These are phyloP conservation scores for Calonectria hongkongensis DNA, from an alignment of 2,329 filamentous ascomycete species.

Conservation along the genomic window DNA sequence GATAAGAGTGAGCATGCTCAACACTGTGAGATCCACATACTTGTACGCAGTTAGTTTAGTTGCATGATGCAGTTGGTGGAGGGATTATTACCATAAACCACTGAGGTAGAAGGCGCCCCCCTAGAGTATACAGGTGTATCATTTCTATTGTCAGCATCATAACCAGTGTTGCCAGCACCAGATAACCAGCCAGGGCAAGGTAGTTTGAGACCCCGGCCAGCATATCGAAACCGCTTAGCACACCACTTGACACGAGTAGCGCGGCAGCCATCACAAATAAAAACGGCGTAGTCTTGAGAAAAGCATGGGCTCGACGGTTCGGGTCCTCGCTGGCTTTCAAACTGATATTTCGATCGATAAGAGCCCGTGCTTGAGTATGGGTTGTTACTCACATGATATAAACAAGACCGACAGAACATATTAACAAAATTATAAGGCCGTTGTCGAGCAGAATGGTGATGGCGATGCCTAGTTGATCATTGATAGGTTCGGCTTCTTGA, in stretches of 20 bases:
- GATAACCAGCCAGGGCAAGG: neutral
- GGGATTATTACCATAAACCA: slow-evolving; percentile 14
- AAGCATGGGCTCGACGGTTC: neutral
- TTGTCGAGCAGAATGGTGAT: neutral
- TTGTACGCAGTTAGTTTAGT: neutral
- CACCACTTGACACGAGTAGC: neutral
- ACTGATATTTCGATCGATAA: neutral
- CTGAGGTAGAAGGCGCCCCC: neutral
- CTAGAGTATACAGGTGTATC: neutral
- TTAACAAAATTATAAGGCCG: neutral
- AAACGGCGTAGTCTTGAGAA: neutral
- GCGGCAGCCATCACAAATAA: neutral
- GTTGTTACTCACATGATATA: slow-evolving; percentile 8
- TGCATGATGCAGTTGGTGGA: neutral
- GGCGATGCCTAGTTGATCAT: neutral
- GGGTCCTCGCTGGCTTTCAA: slow-evolving; percentile 13
- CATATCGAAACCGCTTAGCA: neutral
- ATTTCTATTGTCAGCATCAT: neutral
- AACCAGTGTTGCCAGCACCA: neutral
- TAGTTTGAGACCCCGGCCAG: neutral
- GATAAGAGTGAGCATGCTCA: slow-evolving; percentile 4
- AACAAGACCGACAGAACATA: neutral
- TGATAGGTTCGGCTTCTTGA: neutral
- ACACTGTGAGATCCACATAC: slow-evolving; percentile 10
- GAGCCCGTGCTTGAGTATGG: no score